phyloP scores from a whole-genome alignment of 768 basidiomycete species.

The Pulveroboletus sp. region DNA sequence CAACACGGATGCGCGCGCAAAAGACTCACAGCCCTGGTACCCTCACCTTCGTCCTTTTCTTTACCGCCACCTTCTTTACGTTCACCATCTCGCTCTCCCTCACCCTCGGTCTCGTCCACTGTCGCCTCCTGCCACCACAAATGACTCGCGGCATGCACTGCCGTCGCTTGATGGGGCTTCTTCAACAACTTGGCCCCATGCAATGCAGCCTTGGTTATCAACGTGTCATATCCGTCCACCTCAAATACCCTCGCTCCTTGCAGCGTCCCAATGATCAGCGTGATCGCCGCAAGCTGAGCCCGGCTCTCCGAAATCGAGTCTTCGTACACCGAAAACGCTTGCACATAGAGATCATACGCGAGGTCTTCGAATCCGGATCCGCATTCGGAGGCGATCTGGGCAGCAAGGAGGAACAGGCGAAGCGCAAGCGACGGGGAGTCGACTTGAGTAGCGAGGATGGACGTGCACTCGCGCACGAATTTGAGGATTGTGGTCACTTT shows the following conservation, averaged over 20 bases:
- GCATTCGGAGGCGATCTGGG: constrained; percentile 92
- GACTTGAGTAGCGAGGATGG: constrained; percentile 88
- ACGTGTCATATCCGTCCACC: constrained; percentile 91
- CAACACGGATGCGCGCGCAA: constrained; percentile 20
- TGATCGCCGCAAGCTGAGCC: constrained; percentile 96
- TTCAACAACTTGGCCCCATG: constrained; percentile 95
- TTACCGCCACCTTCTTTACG: constrained; percentile 20
- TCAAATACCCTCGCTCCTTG: constrained; percentile 89
- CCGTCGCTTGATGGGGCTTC: constrained; percentile 96
- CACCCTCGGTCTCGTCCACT: constrained; percentile 39
- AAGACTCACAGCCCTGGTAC: constrained; percentile 51
- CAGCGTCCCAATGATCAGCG: constrained; percentile 87
- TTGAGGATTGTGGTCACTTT: constrained; percentile 89
- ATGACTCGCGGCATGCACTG: constrained; percentile 92
- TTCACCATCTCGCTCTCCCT: constrained; percentile 14
- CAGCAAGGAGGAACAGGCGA: constrained; percentile 90
- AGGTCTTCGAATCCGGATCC: constrained; percentile 93
- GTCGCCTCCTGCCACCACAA: constrained; percentile 91
- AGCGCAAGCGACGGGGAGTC: constrained; percentile 91
- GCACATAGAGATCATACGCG: constrained; percentile 95
- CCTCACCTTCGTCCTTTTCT: constrained; percentile 38
- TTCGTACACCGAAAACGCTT: constrained; percentile 97
- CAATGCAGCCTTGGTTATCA: constrained; percentile 97
- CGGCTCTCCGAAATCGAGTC: constrained; percentile 95
- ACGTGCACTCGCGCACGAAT: constrained; percentile 89